Evolutionary conservation across 108 stramenopile species (phyloP).

Genomic region (Bacterosira constricta): DNA sequence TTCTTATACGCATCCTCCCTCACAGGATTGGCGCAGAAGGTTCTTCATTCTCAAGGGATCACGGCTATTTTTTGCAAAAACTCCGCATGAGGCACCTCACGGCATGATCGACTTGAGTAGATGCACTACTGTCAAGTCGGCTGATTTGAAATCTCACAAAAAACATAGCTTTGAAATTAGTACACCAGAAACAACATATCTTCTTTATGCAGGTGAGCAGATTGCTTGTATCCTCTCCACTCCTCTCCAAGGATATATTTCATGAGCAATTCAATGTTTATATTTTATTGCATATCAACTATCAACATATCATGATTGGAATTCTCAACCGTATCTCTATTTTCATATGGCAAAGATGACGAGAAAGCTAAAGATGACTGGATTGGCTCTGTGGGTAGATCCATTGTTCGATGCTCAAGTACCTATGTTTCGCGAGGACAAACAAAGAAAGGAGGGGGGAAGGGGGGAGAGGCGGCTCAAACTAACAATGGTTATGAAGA

Average conservation of each 20-base stretch:
- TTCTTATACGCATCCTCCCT: background rate
- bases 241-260: no score
- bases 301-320: no score
- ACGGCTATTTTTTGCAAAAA: slow-evolving; percentile 95
- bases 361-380: slow-evolving; percentile 99
- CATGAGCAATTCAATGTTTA: no score
- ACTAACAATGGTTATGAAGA: slow-evolving; percentile 59
- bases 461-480: slow-evolving; percentile 17
- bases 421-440: slow-evolving; percentile 61
- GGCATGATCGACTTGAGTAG: slow-evolving; percentile 94
- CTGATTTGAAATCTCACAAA: slow-evolving; percentile 94
- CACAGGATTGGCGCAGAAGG: slow-evolving; percentile 96
- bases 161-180: slow-evolving; percentile 97
- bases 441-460: slow-evolving; percentile 22
- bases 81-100: slow-evolving; percentile 74
- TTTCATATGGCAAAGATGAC: slow-evolving; percentile 81
- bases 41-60: slow-evolving; percentile 99
- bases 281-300: slow-evolving; percentile 33
- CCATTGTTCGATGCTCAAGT: slow-evolving; percentile 95
- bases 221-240: no score
- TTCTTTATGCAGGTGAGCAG: slow-evolving; percentile 95
- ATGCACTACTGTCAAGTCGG: slow-evolving; percentile 99
- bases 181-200: slow-evolving; percentile 93
- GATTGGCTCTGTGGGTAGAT: slow-evolving; percentile 98
- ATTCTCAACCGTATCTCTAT: no score